Evolutionary conservation across 2,329 filamentous ascomycete genomes (phyloP), one percentile per base, ranked within the genome.

Genomic region (Phialemoniopsis sp.): DNA sequence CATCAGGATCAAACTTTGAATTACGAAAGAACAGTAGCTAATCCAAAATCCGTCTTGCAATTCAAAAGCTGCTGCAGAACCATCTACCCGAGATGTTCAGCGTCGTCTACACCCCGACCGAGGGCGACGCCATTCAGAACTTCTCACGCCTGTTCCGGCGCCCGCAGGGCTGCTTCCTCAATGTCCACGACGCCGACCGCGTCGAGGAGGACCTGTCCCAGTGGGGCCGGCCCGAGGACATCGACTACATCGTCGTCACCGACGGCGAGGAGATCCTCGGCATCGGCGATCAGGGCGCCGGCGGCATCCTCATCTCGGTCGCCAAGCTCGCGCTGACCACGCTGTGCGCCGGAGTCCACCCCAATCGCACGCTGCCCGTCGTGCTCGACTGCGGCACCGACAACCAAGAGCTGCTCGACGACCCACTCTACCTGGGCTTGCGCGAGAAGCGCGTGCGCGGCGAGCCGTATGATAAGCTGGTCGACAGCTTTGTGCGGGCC

Each of bases 81-180:
- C 83, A 95, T 51, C 64, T 95, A 15, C 82, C 86, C 46, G 88
- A 95, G 55, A 93, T 95, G 86, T 90, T 94, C 54, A 80, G 83
- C 31, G 69, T 95, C n/a, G 87, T 95, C 19, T 95, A 95, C 55
- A 95, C 89, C 0, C 89, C 89, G 0, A 95, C 89, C 0, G 89
- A 95, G 62, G 88, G 87, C 8, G 87, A 94, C 31, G 89, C 89
- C 0, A 95, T 95, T 37, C 79, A 87, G 48, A 86, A 90, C 46
- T 95, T 87, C 55, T 93, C 87, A 1, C 67, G 82, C 0, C 59
- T 93, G 0, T 95, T 95, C 53, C 69, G 89, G 10, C 71, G 78
- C 14, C 87, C 89, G 0, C 85, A 91, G 48, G 89, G 89, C 1
- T 89, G 87, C 50, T 94, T 89, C 48, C 61, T 94, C 37, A 88